phyloP scores from a whole-genome alignment of 352 stramenopile species.

The Globisporangium paroecandrum region DNA sequence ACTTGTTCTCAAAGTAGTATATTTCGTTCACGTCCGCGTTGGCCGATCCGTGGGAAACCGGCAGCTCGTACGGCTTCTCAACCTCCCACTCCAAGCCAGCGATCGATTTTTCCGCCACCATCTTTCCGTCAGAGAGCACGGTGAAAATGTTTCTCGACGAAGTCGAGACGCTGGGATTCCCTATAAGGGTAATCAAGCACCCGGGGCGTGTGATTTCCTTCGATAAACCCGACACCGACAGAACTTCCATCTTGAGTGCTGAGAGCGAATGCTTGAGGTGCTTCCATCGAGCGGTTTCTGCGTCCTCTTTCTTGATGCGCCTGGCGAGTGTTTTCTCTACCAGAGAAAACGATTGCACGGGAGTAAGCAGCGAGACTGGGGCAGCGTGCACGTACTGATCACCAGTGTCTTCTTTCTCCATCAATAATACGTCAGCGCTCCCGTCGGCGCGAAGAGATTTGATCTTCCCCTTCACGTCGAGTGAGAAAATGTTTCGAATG shows the following conservation, averaged over 20 bases:
- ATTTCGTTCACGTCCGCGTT: slow-evolving; percentile 13
- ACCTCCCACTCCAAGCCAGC: slow-evolving; percentile 16
- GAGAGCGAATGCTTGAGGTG: slow-evolving; percentile 37
- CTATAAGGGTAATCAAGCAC: slow-evolving; percentile 49
- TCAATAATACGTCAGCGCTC: slow-evolving; percentile 48
- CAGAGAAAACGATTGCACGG: slow-evolving; percentile 40
- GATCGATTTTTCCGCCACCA: slow-evolving; percentile 22
- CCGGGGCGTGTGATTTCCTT: slow-evolving; percentile 25
- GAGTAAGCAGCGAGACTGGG: slow-evolving; percentile 30
- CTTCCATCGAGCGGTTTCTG: slow-evolving; percentile 23
- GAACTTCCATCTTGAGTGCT: slow-evolving; percentile 38
- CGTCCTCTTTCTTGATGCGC: slow-evolving; percentile 22
- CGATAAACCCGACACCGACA: slow-evolving; percentile 43
- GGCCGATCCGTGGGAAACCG: slow-evolving; percentile 17
- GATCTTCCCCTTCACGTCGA: slow-evolving; percentile 55
- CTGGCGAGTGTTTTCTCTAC: slow-evolving; percentile 39
- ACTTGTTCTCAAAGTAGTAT: slow-evolving; percentile 29
- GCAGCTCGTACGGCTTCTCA: slow-evolving; percentile 14
- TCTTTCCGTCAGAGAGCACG: slow-evolving; percentile 24
- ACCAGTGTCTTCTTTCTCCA: slow-evolving; percentile 7
- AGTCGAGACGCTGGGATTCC: slow-evolving; percentile 22
- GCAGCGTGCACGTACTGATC: slow-evolving; percentile 27
- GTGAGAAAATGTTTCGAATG: slow-evolving; percentile 52
- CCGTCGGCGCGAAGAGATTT: slow-evolving; percentile 46
- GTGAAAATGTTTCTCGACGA: slow-evolving; percentile 5